Conservation (phyloP, 163 green algal genomes). For the Coccomyxa subellipsoidea region DNA sequence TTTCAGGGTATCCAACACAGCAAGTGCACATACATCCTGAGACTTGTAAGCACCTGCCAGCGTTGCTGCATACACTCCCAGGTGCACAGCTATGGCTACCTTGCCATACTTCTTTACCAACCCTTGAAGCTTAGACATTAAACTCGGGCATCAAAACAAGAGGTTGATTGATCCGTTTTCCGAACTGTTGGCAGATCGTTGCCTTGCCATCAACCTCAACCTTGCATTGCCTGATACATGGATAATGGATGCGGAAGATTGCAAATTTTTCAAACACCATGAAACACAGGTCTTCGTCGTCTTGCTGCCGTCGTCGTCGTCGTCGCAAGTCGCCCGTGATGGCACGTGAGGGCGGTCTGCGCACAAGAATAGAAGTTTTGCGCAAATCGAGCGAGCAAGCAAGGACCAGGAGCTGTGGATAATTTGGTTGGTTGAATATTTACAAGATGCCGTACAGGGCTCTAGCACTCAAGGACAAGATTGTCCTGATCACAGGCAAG, state of each 20-base stretch:
- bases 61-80: conserved; percentile 43
- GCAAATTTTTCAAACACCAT: too few relatives aligned
- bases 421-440: too few relatives aligned
- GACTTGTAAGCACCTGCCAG: conserved; percentile 36
- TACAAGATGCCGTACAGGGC: background rate
- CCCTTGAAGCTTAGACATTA: conserved; percentile 25
- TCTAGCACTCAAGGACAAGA: background rate
- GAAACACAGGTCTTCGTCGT: too few relatives aligned
- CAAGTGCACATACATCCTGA: too few relatives aligned
- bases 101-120: conserved; percentile 56
- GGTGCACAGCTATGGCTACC: conserved; percentile 52
- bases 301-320: too few relatives aligned
- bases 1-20: too few relatives aligned
- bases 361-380: too few relatives aligned
- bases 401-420: too few relatives aligned
- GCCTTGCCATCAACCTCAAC: background rate
- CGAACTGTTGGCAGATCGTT: background rate
- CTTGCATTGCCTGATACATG: background rate
- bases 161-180: background rate
- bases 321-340: too few relatives aligned
- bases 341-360: too few relatives aligned
- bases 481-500: conserved; percentile 6
- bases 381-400: too few relatives aligned
- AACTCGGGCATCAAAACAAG: background rate
- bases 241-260: too few relatives aligned